These are phyloP conservation scores for Trichosporon ovoides DNA, from an alignment of 1,284 basidiomycete species.

Conservation along the genomic window DNA sequence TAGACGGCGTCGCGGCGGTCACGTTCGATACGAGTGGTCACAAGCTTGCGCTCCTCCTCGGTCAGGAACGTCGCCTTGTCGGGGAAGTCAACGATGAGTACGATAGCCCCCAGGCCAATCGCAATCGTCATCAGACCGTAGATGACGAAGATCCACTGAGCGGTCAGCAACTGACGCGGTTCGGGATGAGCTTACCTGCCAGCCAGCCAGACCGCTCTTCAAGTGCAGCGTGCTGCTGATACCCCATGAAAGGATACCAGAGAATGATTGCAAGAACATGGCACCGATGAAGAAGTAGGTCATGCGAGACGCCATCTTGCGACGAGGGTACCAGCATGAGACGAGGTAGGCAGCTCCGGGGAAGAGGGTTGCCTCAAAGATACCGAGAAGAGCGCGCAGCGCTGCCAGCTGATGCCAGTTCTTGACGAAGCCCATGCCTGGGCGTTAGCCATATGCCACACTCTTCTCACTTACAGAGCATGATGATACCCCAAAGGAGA, in stretches of 20 bases:
- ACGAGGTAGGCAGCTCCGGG: conserved; percentile 48
- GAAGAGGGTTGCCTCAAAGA: conserved; percentile 45
- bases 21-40: conserved; percentile 15
- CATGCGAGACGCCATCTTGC: conserved; percentile 43
- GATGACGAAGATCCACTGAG: conserved; percentile 14
- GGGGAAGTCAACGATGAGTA: conserved; percentile 20
- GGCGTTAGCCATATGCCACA: conserved; percentile 27
- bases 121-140: conserved; percentile 14
- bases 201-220: conserved; percentile 9
- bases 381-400: conserved; percentile 34
- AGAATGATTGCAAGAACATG: conserved; percentile 13
- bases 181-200: conserved; percentile 1
- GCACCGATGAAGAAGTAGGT: conserved; percentile 48
- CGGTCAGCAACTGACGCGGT: background rate
- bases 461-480: conserved; percentile 37
- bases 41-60: conserved; percentile 10
- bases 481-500: conserved; percentile 45
- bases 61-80: conserved; percentile 12
- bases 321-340: conserved; percentile 51
- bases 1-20: conserved; percentile 42
- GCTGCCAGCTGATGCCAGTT: conserved; percentile 29
- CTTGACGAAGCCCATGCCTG: conserved; percentile 40
- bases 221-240: conserved; percentile 6
- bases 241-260: conserved; percentile 2
- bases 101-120: conserved; percentile 34